These are phyloP conservation scores for Phytophthora pistaciae DNA, from an alignment of 352 stramenopile genomes.

Conservation along the genomic window DNA sequence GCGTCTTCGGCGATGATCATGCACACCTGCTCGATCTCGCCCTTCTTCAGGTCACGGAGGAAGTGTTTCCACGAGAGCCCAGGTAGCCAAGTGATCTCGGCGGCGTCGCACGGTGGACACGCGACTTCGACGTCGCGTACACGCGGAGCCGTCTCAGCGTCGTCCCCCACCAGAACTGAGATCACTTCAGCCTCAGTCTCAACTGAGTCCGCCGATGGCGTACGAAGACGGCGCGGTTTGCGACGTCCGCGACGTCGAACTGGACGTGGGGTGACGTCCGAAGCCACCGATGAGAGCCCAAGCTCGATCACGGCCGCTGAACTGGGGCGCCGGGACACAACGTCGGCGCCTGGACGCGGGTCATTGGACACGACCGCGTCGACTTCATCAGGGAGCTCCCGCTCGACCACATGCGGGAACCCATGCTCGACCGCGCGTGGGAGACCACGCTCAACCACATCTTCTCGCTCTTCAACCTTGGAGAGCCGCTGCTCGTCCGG, in stretches of 20 bases:
- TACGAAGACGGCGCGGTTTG: constrained; percentile 4
- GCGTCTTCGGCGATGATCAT: constrained; percentile 9
- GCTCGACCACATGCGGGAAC: constrained; percentile 23
- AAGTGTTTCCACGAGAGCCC: constrained; percentile 28
- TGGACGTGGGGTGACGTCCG: constrained; percentile 4
- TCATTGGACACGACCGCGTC: neutral
- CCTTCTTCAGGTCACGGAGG: constrained; percentile 24
- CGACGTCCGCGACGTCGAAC: constrained; percentile 14
- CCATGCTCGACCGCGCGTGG: constrained; percentile 12
- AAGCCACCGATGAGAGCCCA: constrained; percentile 15
- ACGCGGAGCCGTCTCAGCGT: no score
- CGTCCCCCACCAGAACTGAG: neutral
- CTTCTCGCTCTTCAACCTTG: neutral
- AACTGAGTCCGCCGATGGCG: neutral
- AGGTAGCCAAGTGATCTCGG: neutral
- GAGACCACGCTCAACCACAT: no score
- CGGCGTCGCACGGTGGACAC: constrained; percentile 6
- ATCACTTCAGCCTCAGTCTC: constrained; percentile 8
- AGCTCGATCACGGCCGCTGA: constrained; percentile 15
- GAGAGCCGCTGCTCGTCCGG: neutral
- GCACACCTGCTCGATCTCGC: constrained; percentile 35
- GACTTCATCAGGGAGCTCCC: constrained; percentile 7
- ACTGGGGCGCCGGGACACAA: constrained; percentile 12
- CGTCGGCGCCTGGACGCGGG: constrained; percentile 12
- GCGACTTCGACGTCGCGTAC: constrained; percentile 9